These are phyloP conservation scores for Carex pumila DNA, from an alignment of 176 grass and related monocot genomes.

Conservation along the genomic window DNA sequence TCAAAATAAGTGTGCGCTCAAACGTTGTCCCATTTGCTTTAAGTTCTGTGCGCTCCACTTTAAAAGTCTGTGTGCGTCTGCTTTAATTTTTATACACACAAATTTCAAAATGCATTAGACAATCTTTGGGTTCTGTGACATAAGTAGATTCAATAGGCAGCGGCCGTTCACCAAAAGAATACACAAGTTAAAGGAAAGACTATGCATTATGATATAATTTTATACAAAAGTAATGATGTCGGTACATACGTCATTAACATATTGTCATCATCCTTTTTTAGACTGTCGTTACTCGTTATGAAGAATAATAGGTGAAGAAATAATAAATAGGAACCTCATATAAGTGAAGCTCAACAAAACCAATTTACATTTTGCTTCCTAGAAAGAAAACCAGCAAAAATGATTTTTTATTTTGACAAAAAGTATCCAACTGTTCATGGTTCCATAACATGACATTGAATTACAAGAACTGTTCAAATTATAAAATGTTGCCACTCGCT, in stretches of 20 bases:
- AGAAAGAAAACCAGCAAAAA: neutral
- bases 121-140: no score
- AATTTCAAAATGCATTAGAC: no score
- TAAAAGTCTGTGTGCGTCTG: no score
- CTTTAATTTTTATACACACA: no score
- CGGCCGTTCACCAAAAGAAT: no score
- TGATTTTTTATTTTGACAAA: neutral
- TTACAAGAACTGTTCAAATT: neutral
- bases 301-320: no score
- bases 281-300: neutral
- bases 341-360: neutral
- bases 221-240: neutral
- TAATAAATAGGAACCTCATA: neutral
- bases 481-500: no score
- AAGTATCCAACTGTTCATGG: neutral
- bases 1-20: no score
- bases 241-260: neutral
- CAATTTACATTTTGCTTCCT: neutral
- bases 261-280: neutral
- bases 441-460: neutral
- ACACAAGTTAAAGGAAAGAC: no score
- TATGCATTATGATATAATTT: neutral
- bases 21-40: no score
- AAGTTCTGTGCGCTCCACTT: no score
- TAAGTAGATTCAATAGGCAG: no score